Evolutionary conservation across 2,329 filamentous ascomycete genomes (phyloP).

Genomic region (Ascocoryne sarcoides): DNA sequence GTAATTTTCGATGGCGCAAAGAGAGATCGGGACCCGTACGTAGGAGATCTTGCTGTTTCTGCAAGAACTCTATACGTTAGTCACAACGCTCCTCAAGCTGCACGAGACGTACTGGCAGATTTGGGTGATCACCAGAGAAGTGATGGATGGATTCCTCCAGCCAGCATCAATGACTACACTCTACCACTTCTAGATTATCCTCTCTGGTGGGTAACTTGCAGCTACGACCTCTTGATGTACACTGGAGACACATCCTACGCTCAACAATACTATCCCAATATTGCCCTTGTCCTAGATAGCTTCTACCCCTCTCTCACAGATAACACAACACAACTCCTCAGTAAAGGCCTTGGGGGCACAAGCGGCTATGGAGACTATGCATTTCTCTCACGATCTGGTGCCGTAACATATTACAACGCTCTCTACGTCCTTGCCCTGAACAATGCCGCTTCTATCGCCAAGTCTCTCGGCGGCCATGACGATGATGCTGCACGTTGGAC

Average conservation of each 20-base stretch:
- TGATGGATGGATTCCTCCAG: slow-evolving; percentile 46
- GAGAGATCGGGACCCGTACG: slow-evolving; percentile 43
- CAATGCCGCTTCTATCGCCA: slow-evolving; percentile 36
- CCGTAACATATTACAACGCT: slow-evolving; percentile 44
- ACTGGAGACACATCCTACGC: slow-evolving; percentile 38
- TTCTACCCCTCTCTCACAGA: slow-evolving; percentile 39
- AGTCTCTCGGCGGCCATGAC: slow-evolving; percentile 20
- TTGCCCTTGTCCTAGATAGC: slow-evolving; percentile 35
- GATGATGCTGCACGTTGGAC: slow-evolving; percentile 35
- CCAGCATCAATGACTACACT: slow-evolving; percentile 41
- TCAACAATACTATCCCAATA: slow-evolving; percentile 33
- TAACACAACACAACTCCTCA: slow-evolving; percentile 32
- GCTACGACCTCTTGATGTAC: slow-evolving; percentile 41
- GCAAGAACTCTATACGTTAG: slow-evolving; percentile 40
- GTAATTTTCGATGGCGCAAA: slow-evolving; percentile 44
- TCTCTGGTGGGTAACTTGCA: slow-evolving; percentile 43
- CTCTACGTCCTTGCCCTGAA: slow-evolving; percentile 39
- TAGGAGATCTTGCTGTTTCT: slow-evolving; percentile 42
- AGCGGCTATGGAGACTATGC: slow-evolving; percentile 42
- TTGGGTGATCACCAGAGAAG: slow-evolving; percentile 39
- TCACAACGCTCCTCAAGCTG: slow-evolving; percentile 34
- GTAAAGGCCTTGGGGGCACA: slow-evolving; percentile 31
- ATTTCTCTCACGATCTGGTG: slow-evolving; percentile 38
- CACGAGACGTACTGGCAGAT: slow-evolving; percentile 40
- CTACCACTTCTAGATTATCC: slow-evolving; percentile 44